A percentile compares a stretch with the other conserved stretches of the same genome.
Conservation (phyloP, 129 eudicot species). For the Arctium minus region DNA sequence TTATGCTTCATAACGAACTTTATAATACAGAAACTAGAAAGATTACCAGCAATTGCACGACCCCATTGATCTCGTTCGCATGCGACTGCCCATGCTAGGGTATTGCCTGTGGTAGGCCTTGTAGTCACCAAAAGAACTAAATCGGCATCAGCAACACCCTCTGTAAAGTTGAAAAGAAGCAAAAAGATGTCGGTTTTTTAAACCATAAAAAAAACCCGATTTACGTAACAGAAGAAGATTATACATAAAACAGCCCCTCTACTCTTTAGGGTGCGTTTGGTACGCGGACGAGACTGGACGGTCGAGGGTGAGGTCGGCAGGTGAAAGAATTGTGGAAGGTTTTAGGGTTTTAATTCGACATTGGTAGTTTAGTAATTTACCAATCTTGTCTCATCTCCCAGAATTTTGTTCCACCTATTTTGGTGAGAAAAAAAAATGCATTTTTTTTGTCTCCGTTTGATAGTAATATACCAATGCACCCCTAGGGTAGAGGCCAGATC, state of each 20-base stretch:
- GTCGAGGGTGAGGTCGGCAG: neutral
- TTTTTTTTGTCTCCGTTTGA: neutral
- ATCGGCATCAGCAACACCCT: slow-evolving; percentile 93
- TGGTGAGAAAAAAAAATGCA: no score
- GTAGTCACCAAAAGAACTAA: slow-evolving; percentile 96
- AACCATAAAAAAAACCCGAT: neutral
- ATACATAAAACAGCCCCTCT: neutral
- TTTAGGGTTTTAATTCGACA: neutral
- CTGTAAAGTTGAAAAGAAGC: slow-evolving; percentile 33
- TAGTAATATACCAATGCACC: neutral
- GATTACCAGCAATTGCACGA: slow-evolving; percentile 95
- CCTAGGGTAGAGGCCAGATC: neutral
- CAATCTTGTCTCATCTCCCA: neutral
- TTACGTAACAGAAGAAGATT: neutral
- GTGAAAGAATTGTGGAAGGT: neutral
- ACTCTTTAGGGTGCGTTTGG: neutral
- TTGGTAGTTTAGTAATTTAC: neutral
- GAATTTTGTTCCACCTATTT: neutral
- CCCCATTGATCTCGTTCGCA: slow-evolving; percentile 99
- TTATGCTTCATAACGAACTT: slow-evolving; percentile 1
- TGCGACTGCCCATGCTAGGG: slow-evolving; percentile 98
- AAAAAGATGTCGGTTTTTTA: neutral
- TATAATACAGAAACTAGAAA: neutral
- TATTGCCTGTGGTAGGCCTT: slow-evolving; percentile 94
- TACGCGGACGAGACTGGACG: neutral